Conservation (phyloP, 2,329 filamentous ascomycete genomes). For the Plectosphaerella plurivora region DNA sequence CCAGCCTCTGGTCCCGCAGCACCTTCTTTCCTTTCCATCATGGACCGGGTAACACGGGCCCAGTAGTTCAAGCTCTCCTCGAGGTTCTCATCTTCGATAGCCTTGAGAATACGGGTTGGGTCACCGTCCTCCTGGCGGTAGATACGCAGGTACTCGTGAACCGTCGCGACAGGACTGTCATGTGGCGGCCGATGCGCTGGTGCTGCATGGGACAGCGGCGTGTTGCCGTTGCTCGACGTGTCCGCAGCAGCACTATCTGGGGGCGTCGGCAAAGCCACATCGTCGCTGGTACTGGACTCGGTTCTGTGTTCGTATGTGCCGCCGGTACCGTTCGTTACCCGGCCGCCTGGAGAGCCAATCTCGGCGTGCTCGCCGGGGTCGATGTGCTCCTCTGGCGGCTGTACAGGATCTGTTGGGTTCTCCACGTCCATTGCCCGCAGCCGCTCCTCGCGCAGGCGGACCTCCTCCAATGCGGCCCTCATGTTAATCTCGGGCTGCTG, state of each 20-base stretch:
- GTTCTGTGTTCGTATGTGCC: no score
- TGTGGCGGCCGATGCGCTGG: background rate
- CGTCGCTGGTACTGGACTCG: no score
- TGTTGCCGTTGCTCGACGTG: conserved; percentile 2
- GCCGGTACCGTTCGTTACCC: no score
- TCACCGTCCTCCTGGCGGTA: conserved; percentile 58
- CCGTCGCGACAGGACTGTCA: conserved; percentile 16
- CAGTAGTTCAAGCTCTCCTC: conserved; percentile 56
- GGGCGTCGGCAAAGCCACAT: no score
- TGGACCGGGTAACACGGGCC: conserved; percentile 43
- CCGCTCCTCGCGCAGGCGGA: background rate
- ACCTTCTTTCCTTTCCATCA: conserved; percentile 12
- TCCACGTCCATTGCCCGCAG: conserved; percentile 1
- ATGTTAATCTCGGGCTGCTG: conserved; percentile 92
- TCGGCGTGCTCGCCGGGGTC: no score
- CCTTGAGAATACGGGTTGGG: conserved; percentile 51
- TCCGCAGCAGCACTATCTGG: conserved; percentile 5
- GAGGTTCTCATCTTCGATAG: conserved; percentile 57
- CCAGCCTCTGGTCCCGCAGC: no score
- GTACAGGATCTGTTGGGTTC: no score
- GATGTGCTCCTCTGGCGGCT: no score
- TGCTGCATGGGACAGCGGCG: no score
- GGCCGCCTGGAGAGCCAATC: no score
- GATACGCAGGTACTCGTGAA: conserved; percentile 46
- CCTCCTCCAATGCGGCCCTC: conserved; percentile 59